phyloP scores from a whole-genome alignment of 148 eudicot genomes.

The Spergularia marina region DNA sequence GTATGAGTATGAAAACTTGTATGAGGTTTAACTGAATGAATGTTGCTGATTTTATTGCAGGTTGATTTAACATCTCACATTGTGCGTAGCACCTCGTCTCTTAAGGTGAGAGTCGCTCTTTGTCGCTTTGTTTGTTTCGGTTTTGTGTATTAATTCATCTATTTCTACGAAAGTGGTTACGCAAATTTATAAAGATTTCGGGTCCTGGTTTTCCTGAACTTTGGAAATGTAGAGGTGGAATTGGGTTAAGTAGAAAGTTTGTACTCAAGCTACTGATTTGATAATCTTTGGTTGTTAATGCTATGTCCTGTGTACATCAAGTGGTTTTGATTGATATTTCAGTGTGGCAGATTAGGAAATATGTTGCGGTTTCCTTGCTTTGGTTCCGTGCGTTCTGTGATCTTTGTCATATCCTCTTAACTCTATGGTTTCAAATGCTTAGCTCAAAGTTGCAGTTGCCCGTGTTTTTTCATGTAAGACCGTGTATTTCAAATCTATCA shows the following conservation, averaged over 20 bases:
- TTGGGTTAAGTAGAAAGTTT: neutral
- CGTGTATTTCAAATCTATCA: neutral
- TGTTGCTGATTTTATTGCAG: constrained; percentile 45
- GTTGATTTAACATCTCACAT: constrained; percentile 79
- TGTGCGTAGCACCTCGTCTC: constrained; percentile 55
- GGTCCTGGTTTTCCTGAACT: neutral
- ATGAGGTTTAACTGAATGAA: constrained; percentile 10
- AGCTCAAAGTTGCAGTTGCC: neutral
- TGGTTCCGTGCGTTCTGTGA: neutral
- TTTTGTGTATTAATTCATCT: neutral
- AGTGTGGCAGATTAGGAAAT: neutral
- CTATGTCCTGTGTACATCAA: neutral
- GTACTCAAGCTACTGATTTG: neutral
- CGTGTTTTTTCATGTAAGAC: neutral
- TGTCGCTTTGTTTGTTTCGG: neutral
- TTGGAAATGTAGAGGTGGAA: neutral
- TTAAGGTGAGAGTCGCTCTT: constrained; percentile 49
- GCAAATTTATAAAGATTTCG: neutral
- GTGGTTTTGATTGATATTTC: neutral
- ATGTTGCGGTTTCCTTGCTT: neutral
- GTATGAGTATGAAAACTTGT: neutral
- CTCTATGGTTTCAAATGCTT: neutral
- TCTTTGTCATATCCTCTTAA: neutral
- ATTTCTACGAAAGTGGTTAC: neutral
- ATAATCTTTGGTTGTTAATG: neutral